A percentile compares a stretch with the other conserved stretches of the same genome.
Conservation (phyloP, 176 grass and related monocot genomes). For the Zea mays region Zm-B73-REFERENCE-NAM-5.0 NC_050096.1:161566001-161566500, state of each 20-base stretch:
- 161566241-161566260: conserved; percentile 9
- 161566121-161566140: neutral
- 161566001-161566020: neutral
- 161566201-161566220: conserved; percentile 34
- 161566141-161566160: neutral
- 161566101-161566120: conserved; percentile 14
- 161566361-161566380: conserved; percentile 18
- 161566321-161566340: conserved; percentile 12
- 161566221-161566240: conserved; percentile 12
- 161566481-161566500: conserved; percentile 37
- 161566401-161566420: conserved; percentile 31
- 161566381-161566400: conserved; percentile 44
- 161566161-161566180: conserved; percentile 17
- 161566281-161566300: neutral
- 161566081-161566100: neutral
- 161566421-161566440: conserved; percentile 39
- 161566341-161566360: conserved; percentile 42
- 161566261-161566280: neutral
- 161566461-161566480: conserved; percentile 45
- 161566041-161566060: conserved; percentile 21
- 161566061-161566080: neutral
- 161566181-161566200: conserved; percentile 4
- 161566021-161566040: neutral
- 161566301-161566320: conserved; percentile 26
- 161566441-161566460: conserved; percentile 49